A percentile compares a stretch with the other conserved stretches of the same genome.
phyloP scores from a whole-genome alignment of 345 rosid species.

The Gossypium bickii region DNA sequence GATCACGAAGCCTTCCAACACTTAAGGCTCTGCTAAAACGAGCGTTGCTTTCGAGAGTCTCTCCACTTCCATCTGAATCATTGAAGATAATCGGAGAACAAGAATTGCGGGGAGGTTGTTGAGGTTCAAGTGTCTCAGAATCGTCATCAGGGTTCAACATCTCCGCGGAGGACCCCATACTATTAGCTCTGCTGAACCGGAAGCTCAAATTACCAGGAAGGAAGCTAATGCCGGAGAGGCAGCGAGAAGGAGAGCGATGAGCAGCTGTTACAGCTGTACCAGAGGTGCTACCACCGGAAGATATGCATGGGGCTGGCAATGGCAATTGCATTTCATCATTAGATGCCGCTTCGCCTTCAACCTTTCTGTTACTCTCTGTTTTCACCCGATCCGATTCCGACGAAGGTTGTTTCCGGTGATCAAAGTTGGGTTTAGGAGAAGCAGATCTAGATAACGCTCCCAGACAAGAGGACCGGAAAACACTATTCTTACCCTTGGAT shows the following conservation, averaged over 20 bases:
- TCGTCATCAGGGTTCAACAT: conserved; percentile 35
- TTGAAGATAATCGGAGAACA: conserved; percentile 27
- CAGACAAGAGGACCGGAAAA: conserved; percentile 68
- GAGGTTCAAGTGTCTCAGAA: conserved; percentile 5
- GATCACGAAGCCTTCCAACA: conserved; percentile 95
- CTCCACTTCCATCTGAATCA: conserved; percentile 53
- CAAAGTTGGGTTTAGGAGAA: conserved; percentile 37
- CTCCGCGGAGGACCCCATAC: conserved; percentile 71
- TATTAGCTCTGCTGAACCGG: conserved; percentile 66
- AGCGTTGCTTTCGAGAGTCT: conserved; percentile 75
- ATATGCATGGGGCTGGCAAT: conserved; percentile 22
- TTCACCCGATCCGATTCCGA: conserved; percentile 28
- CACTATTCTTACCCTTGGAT: conserved; percentile 45
- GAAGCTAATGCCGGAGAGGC: conserved; percentile 46
- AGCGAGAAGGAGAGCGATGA: conserved; percentile 62
- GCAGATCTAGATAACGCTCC: conserved; percentile 61
- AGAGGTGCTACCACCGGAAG: conserved; percentile 53
- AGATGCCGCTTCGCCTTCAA: conserved; percentile 31
- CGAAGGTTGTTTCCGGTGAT: conserved; percentile 28
- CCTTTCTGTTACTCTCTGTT: conserved; percentile 40
- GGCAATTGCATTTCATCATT: conserved; percentile 14
- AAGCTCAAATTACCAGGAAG: conserved; percentile 78
- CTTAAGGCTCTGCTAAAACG: conserved; percentile 87
- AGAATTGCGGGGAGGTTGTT: neutral
- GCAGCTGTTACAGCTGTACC: conserved; percentile 49